Percentiles rank a stretch among this genome's conserved stretches.
These are phyloP conservation scores for Candida suzukii DNA, from an alignment of 805 yeast genomes.

Conservation along the genomic window DNA sequence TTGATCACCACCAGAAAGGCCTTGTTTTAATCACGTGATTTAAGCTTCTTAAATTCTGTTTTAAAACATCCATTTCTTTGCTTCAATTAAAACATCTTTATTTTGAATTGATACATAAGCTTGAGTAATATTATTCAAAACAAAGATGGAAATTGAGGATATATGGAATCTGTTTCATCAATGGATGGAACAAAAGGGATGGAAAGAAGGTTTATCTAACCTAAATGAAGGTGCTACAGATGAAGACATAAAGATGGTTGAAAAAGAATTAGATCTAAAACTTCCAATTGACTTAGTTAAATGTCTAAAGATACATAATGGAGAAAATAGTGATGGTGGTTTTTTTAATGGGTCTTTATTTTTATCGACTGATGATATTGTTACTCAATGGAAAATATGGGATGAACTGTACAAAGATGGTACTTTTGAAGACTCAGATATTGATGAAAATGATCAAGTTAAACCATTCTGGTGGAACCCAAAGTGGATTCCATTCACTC, in stretches of 20 bases:
- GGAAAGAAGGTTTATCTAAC: no score
- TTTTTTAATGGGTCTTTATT: not conserved
- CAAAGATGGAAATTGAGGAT: no score
- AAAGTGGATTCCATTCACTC: conserved; percentile 1
- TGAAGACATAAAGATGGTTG: not conserved
- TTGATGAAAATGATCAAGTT: not conserved
- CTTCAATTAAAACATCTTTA: no score
- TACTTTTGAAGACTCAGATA: not conserved
- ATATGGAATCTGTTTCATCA: no score
- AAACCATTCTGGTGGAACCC: not conserved
- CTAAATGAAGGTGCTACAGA: not conserved
- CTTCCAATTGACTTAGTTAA: conserved; percentile 2
- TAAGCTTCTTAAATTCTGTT: no score
- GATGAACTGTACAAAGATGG: not conserved
- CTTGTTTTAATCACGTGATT: no score
- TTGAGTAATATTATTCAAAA: no score
- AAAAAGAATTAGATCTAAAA: conserved; percentile 1
- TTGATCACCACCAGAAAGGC: no score
- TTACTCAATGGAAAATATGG: not conserved
- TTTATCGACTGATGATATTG: not conserved
- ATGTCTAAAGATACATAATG: conserved; percentile 3
- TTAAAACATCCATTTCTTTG: no score
- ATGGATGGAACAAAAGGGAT: no score
- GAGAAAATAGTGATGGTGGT: not conserved
- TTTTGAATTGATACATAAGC: no score